Base-by-base conservation (phyloP, 1,284 basidiomycete species). In the Boletus semigastroideus region DNA sequence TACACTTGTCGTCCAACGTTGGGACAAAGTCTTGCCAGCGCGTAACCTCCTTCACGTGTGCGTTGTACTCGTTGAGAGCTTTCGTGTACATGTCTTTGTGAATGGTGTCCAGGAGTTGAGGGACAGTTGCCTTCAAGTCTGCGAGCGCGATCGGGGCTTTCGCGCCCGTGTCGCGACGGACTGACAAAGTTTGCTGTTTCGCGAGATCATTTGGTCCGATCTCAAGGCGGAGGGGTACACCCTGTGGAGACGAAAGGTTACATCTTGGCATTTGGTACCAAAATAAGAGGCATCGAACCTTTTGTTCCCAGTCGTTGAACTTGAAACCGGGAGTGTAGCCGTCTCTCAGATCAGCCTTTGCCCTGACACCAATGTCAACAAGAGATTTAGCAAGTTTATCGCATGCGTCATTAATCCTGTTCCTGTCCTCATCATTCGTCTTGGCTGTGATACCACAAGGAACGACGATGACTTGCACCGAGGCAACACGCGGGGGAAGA, bases 281-380 rank as follows among this genome's bases (percentile, higher is more conserved):
- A 31, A 43, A 27, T 3, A 17, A 5, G 1, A 36, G 16, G 48
- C 16, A 56, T 46, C 57, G 58, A 57, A 87, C 91, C 82, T 94
- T 93, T 74, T 97, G 88, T 77, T 99, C 97, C 94, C 96, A 98
- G 69, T 98, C 93, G 71, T 98, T 98, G 78, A 98, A 99, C 77
- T 99, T 99, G 79, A 89, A 99, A 41, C 96, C 96, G 14, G 96
- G 96, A 44, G 94, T 98, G 75, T 99, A 97, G 25, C 91, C 93
- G 17, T 98, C 96, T 50, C 96, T 78, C 59, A 95, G 75, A 74
- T 99, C 97, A 1, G 92, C 92, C 73, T 90, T 93, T 42, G 92
- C 92, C 57, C 90, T 82, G 58, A 99, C 74, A 43, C 87, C 94
- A 11, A 77, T 80, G 59, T 83, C 85, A 70, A 82, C 81, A 62